Evolutionary conservation across 768 basidiomycete species (phyloP), one percentile per base, ranked within the genome.

Genomic region (Tremella fuciformis): DNA sequence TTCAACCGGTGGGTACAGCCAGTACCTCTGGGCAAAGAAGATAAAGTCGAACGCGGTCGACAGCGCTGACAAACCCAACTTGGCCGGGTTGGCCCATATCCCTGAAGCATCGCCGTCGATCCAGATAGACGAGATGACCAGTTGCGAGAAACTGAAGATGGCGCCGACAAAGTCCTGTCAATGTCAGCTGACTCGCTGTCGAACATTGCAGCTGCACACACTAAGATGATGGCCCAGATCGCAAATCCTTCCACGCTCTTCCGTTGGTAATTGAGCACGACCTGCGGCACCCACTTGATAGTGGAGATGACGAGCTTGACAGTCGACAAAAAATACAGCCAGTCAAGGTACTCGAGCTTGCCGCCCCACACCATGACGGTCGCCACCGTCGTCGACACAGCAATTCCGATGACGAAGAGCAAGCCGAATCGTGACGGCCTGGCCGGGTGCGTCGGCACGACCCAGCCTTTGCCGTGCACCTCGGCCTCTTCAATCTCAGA

Each of bases 261-360:
- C 13, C 77, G 62, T 26, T 52, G 50, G 53, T 67, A 78, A 59
- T 81, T 80, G 11, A 79, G 53, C 41, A 64, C 54, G 4, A 78
- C 74, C 59, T 80, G 80, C 2, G 80, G 80, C 4, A 80, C 48
- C 51, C 77, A 79, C 65, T 81, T 81, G 29, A 75, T 64, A 38
- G 76, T 53, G 4, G 77, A 74, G 50, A 78, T 72, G 53, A 70
- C 69, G 13, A 80, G 71, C 60, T 80, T 78, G 60, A 78, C 63
- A 26, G 63, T 66, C 16, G 72, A 71, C 9, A 78, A 62, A 21
- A 72, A 62, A 55, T 76, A 74, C 24, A 70, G 49, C 65, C 65
- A 69, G 56, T 78, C 75, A 18, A 79, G 64, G 48, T 60, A 66
- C 19, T 62, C 21, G 6, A 64, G 44, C 46, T 64, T 65, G 8